Conservation (phyloP, 306 rosid genomes). For the Potentilla sterilis region DNA sequence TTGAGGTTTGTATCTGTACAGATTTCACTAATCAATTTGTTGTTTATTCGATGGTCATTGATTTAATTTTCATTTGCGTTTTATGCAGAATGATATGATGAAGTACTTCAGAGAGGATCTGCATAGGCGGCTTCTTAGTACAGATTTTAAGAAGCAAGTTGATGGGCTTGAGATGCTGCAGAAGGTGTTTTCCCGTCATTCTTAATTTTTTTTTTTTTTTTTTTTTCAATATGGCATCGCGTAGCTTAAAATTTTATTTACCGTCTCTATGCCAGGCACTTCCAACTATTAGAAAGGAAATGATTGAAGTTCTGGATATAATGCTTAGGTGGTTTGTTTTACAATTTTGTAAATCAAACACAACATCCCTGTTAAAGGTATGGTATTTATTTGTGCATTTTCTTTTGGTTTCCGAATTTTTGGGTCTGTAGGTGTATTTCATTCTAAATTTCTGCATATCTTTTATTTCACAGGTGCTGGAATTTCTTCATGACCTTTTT, state of each 20-base stretch:
- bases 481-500: conserved; percentile 87
- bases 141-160: conserved; percentile 96
- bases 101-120: conserved; percentile 95
- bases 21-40: background rate
- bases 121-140: conserved; percentile 84
- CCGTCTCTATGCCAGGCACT: conserved; percentile 63
- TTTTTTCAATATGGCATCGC: conserved; percentile 14
- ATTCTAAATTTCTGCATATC: conserved; percentile 3
- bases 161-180: conserved; percentile 96
- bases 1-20: conserved; percentile 63
- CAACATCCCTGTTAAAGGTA: conserved; percentile 95
- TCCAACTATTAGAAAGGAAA: conserved; percentile 73
- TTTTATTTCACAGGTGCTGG: conserved; percentile 68
- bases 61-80: conserved; percentile 24
- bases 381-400: conserved; percentile 1
- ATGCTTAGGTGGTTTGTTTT: conserved; percentile 90
- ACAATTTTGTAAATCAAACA: conserved; percentile 98
- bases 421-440: background rate
- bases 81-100: conserved; percentile 83
- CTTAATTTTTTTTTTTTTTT: background rate
- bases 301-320: conserved; percentile 87
- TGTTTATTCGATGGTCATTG: conserved; percentile 10
- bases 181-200: conserved; percentile 53
- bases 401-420: background rate
- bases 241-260: conserved; percentile 9